Evolutionary conservation across 495 filamentous ascomycete species (phyloP), one percentile per base, ranked within the genome.

Genomic region (Podospora pseudopauciseta): DNA sequence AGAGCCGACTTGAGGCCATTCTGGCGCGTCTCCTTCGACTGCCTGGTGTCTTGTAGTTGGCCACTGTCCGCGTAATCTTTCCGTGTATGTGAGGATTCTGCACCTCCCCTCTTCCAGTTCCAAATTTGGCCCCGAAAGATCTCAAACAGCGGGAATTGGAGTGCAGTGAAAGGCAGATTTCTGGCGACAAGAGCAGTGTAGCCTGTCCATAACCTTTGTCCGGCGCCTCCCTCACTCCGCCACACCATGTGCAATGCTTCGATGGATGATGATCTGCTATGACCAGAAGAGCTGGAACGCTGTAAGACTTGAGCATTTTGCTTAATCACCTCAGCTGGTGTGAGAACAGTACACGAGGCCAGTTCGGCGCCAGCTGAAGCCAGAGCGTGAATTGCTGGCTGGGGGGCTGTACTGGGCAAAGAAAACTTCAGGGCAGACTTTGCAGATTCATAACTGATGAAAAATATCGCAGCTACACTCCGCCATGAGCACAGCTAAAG

Each of bases 71-170:
- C 34, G 32, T 3, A 2, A 19, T 28, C 54, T 16, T 6, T 20
- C 67, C 23, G 16, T 39, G n/a, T n/a, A 20, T 15, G 49, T 64
- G 57, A 27, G 39, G 53, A 27, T 54, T 64, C 26, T 27, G 63
- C 49, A 28, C 64, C 16, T 32, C 28, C 18, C 30, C 20, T 20
- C 56, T 78, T 71, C 56, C 72, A 69, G 4, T 73, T 34, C 78
- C 81, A 80, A 13, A 84, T 69, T 5, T 63, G 60, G 20, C 60
- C 72, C 54, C 85, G 89, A 54, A 91, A 62, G 67, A 82, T 82
- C 79, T 97, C 93, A 73, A 94, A 96, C 70, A 96, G 79, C 15
- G 93, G 93, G 72, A 96, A 97, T 71, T 96, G 92, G 71, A 96
- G 79, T 5, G 91, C 92, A 18, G 92, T 96, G 69, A 92, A 95